These are phyloP conservation scores for Nyctanthes arbortristis DNA, from an alignment of 257 asterid species.

Conservation along the genomic window DNA sequence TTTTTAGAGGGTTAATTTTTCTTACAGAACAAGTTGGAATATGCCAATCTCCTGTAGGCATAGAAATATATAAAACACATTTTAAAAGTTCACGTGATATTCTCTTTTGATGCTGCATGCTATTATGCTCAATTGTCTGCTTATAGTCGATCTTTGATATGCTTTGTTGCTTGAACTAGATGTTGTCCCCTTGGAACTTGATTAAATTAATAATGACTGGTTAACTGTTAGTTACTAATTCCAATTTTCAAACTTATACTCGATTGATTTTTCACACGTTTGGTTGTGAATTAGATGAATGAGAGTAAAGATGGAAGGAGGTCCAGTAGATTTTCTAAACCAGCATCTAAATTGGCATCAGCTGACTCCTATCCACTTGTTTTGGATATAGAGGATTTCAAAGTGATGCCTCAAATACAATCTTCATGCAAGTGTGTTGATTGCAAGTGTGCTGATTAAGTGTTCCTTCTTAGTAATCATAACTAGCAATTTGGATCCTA, in stretches of 20 bases:
- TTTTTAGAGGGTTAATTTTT: too few species aligned
- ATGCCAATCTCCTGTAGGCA: too few species aligned
- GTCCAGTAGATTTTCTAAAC: conserved; percentile 49
- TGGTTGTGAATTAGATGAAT: conserved; percentile 65
- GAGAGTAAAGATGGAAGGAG: conserved; percentile 62
- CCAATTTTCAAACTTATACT: conserved; percentile 20
- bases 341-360: conserved; percentile 42
- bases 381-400: conserved; percentile 86
- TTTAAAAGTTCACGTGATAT: too few species aligned
- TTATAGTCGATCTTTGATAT: too few species aligned
- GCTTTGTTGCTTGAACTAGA: too few species aligned
- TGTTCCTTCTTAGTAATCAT: conserved; percentile 22
- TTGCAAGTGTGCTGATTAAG: too few species aligned
- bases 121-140: too few species aligned
- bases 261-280: conserved; percentile 24
- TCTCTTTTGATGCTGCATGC: too few species aligned
- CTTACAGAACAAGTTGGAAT: too few species aligned
- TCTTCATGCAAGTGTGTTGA: neutral
- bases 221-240: conserved; percentile 8
- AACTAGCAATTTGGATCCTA: conserved; percentile 17
- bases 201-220: neutral
- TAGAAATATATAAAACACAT: too few species aligned
- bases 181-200: neutral
- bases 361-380: conserved; percentile 67
- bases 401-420: conserved; percentile 49